Base-by-base conservation (phyloP, 202 grass and related monocot species). In the Hordeum pubiflorum region DNA sequence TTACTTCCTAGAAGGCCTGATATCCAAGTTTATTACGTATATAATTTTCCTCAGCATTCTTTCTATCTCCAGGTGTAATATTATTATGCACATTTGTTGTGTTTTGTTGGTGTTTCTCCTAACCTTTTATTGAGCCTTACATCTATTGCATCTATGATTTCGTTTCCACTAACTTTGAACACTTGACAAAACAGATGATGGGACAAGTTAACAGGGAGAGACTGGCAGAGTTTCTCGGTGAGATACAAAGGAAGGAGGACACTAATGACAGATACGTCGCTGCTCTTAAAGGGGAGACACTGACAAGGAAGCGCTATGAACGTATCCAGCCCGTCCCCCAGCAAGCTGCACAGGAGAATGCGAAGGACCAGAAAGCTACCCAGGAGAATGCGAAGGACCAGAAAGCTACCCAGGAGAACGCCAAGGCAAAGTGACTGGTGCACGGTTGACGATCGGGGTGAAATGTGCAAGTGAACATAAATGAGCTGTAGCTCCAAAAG, bases 231-330 rank as follows among this genome's bases (percentile, higher is more conserved):
- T 95, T 89, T 91, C 90, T 98, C 13, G 90, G 95, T 13, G 95
- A 98, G 79, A 82, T 98, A 70, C 95, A 91, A 66, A 87, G 92
- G 79, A 98, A 98, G 86, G 87, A 95, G 74, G 88, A 98, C 82
- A 98, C 88, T 2, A 98, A 95, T 72, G 96, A 98, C 52, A 87
- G 92, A 77, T 95, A 98, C 44, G 75, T 90, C 8, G 96, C 96
- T 9, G 96, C 96, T 73, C 85, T 98, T 57, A 93, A 77, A 93
- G 96, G 96, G 17, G 89, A 98, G 57, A 95, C 89, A 12, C 74
- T 95, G 69, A 95, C 92, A 8, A 93, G 92, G 86, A 98, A 93
- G 44, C 86, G 77, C 48, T 91, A 98, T 76, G 90, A 91, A 37
- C 84, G 90, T 38, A 93, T 98, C 62, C 92, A 91, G 71, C 75